These are phyloP conservation scores for Clavispora vitiphila DNA, from an alignment of 805 yeast species.

Conservation along the genomic window DNA sequence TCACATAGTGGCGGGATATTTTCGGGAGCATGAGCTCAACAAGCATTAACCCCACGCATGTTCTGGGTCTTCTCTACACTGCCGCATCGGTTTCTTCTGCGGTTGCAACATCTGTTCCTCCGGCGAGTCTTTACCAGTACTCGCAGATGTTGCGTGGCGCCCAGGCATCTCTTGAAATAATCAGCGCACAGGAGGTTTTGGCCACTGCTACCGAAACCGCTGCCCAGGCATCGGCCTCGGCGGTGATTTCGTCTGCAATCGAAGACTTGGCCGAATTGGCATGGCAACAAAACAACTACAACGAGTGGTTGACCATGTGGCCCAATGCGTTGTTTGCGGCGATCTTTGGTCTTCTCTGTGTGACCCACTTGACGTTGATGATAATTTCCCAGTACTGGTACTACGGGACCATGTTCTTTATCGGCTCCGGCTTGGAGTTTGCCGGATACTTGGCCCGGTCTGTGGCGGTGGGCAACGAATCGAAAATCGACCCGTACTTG, in stretches of 20 bases:
- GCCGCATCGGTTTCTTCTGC: not conserved
- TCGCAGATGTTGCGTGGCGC: not conserved
- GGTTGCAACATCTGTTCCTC: not conserved
- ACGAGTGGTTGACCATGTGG: not conserved
- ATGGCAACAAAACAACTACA: not conserved
- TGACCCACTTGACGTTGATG: not conserved
- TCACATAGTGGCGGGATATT: no score
- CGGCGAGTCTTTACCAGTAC: not conserved
- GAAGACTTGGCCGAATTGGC: not conserved
- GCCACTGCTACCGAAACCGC: not conserved
- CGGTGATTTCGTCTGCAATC: not conserved
- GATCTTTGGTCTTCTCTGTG: not conserved
- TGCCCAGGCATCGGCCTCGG: not conserved
- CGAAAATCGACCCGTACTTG: slow-evolving; percentile 13
- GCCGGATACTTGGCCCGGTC: slow-evolving; percentile 9
- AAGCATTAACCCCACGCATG: not conserved
- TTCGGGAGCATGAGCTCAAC: not conserved
- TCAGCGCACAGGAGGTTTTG: slow-evolving; percentile 1
- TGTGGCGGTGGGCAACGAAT: slow-evolving; percentile 2
- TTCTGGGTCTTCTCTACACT: not conserved
- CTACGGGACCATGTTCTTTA: slow-evolving; percentile 2
- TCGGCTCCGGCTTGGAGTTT: slow-evolving; percentile 7
- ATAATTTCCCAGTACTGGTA: not conserved
- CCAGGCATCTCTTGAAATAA: not conserved
- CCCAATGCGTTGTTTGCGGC: not conserved